A percentile compares a stretch with the other conserved stretches of the same genome.
Evolutionary conservation across 164 flowering plant species (phyloP).

Genomic region (Vitis amurensis): DNA sequence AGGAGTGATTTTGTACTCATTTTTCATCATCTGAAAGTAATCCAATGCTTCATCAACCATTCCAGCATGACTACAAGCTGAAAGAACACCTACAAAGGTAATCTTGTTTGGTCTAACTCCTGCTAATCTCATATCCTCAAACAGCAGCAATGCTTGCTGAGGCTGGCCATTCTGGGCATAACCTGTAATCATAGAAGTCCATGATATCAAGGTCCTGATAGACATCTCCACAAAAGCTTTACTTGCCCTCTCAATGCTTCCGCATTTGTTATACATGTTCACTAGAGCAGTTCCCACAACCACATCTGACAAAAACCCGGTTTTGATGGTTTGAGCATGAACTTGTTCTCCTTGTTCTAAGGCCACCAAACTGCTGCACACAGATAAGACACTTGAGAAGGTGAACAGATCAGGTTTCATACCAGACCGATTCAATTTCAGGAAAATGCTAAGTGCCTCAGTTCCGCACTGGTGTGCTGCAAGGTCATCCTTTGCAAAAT

Average conservation of each 20-base stretch:
- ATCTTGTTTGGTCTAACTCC: conserved; percentile 80
- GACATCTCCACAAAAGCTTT: conserved; percentile 70
- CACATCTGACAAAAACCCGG: conserved; percentile 73
- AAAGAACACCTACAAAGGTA: conserved; percentile 78
- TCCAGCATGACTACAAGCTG: conserved; percentile 90
- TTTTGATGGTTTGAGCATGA: conserved; percentile 75
- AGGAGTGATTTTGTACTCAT: conserved; percentile 62
- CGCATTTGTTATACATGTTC: conserved; percentile 72
- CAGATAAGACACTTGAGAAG: conserved; percentile 64
- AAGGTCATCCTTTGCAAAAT: conserved; percentile 33
- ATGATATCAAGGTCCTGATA: conserved; percentile 54
- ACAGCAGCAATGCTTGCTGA: conserved; percentile 70
- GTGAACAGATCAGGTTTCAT: conserved; percentile 68
- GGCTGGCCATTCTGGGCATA: conserved; percentile 69
- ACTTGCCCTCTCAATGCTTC: conserved; percentile 49
- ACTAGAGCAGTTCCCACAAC: conserved; percentile 79
- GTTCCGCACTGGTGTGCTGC: conserved; percentile 49
- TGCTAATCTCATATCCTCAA: conserved; percentile 78
- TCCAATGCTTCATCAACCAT: conserved; percentile 65
- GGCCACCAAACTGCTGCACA: conserved; percentile 66
- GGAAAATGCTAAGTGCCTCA: conserved; percentile 62
- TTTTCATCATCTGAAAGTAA: conserved; percentile 75
- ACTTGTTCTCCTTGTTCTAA: conserved; percentile 80
- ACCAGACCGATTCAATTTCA: conserved; percentile 51
- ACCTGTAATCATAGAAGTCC: conserved; percentile 81